Base-by-base conservation (phyloP, 306 rosid genomes). In the Inga oerstediana region DNA sequence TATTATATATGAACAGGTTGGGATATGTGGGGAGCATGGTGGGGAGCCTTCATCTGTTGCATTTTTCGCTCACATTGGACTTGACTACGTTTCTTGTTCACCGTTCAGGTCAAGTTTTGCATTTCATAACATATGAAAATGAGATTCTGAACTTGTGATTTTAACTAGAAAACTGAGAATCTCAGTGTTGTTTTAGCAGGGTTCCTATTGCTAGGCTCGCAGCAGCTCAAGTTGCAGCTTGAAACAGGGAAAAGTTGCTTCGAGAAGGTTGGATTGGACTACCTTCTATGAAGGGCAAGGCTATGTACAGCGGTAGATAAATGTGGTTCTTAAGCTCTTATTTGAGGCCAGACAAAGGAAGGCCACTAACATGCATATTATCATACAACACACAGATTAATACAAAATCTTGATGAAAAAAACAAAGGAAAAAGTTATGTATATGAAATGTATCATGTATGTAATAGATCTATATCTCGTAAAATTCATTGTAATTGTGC, bases 21-120 rank as follows among this genome's bases (percentile, higher is more conserved):
- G 99, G 87, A 91, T 96, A 82, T 96, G 99, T 82, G 99, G 99
- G 49, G 99, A 96, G 86, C 99, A 96, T 86, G 99, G 99, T 19
- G 99, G 98, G 82, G 99, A 96, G 61, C 98, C 98, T 80, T 94
- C 99, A 73, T 96, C 99, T 67, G 91, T 96, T 64, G 97, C 94
- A 82, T 96, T 94, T 87, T 96, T 96, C 75, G 98, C 98, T 2
- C 87, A 92, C 87, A 93, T 92, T 56, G 98, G 99, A 72, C 94
- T 96, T 43, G 97, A 96, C 90, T 96, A 96, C 88, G 99, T 96
- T 79, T 96, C 99, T 3, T 96, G 99, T 82, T 96, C 99, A 67
- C 99, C 99, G 16, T 96, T 96, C 89, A 92, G 99, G 98, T 96
- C 58, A 72, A 34, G 7, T 54, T 43, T 64, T 61, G 11, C 15